phyloP scores from a whole-genome alignment of 345 rosid species.

The Anacardium occidentale region DNA sequence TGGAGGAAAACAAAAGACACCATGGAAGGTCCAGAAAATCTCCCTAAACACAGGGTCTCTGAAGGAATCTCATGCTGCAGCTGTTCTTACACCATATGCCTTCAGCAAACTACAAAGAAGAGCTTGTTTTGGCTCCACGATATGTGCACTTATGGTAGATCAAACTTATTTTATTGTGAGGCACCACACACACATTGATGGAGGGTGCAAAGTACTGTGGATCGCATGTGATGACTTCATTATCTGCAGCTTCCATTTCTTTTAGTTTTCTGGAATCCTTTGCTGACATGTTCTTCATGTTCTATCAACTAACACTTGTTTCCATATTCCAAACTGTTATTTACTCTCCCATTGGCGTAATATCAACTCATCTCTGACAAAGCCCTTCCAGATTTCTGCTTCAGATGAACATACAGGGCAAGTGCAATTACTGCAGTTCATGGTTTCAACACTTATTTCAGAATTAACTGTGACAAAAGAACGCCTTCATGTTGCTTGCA shows the following conservation, averaged over 20 bases:
- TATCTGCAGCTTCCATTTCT: conserved; percentile 57
- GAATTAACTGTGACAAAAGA: conserved; percentile 55
- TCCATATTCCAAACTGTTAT: conserved; percentile 56
- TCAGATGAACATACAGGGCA: conserved; percentile 36
- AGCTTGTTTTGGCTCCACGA: conserved; percentile 62
- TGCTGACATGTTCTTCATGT: conserved; percentile 62
- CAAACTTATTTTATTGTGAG: conserved; percentile 52
- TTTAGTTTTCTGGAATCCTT: conserved; percentile 59
- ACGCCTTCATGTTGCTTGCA: conserved; percentile 54
- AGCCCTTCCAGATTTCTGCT: conserved; percentile 25
- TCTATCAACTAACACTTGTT: conserved; percentile 55
- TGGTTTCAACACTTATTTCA: conserved; percentile 43
- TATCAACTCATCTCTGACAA: conserved; percentile 19
- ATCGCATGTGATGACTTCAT: conserved; percentile 49
- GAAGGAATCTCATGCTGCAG: conserved; percentile 57
- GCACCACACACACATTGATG: conserved; percentile 47
- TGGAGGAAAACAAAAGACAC: conserved; percentile 45
- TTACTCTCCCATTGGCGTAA: conserved; percentile 45
- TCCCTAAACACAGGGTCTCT: conserved; percentile 61
- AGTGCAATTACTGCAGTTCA: conserved; percentile 46
- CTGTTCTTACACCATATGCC: conserved; percentile 59
- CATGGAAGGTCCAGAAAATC: conserved; percentile 37
- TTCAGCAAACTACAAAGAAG: conserved; percentile 58
- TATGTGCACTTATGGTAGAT: conserved; percentile 46
- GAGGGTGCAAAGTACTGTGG: conserved; percentile 57